phyloP scores from a whole-genome alignment of 75 land plant species.

The Selaginella tamariscina region DNA sequence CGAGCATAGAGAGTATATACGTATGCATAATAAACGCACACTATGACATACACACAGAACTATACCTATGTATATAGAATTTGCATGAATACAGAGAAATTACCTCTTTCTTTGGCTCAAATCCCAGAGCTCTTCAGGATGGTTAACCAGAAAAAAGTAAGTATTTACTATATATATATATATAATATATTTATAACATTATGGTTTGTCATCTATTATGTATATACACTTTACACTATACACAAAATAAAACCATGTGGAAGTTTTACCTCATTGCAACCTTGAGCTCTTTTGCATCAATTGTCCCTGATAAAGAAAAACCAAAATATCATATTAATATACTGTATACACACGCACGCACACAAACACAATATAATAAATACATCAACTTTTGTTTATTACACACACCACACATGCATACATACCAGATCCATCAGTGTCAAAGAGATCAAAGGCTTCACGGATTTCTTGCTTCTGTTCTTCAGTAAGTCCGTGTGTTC shows the following conservation, averaged over 20 bases:
- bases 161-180: too few species aligned
- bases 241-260: neutral
- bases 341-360: neutral
- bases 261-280: neutral
- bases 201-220: neutral
- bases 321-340: neutral
- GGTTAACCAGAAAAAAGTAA: too few species aligned
- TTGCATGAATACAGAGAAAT: neutral
- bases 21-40: too few species aligned
- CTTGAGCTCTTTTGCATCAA: neutral
- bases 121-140: conserved; percentile 15
- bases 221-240: neutral
- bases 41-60: neutral
- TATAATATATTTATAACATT: neutral
- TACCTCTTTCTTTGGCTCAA: neutral
- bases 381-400: neutral
- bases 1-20: too few species aligned
- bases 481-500: conserved; percentile 15
- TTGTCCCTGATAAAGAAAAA: conserved; percentile 5
- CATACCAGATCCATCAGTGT: neutral
- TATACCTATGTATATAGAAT: neutral
- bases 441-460: neutral
- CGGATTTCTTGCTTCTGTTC: neutral
- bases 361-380: neutral
- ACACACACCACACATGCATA: neutral